Percentiles rank a stretch among this genome's conserved stretches.
Conservation (phyloP, 1,284 basidiomycete species). For the Coniferiporia weirii region DNA sequence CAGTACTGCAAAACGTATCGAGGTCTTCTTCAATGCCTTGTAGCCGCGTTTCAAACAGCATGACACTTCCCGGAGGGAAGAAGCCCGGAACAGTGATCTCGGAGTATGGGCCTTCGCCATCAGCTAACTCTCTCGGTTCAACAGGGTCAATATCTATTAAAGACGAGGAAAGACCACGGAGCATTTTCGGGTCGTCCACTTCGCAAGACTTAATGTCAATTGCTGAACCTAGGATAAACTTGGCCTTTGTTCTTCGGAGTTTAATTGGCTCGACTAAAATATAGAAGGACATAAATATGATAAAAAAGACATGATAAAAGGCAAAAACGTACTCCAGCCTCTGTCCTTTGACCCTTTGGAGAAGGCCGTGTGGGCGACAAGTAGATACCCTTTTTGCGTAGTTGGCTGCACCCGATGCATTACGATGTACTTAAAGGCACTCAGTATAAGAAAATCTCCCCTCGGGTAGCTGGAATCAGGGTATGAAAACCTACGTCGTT, state of each 20-base stretch:
- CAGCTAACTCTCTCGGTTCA: constrained; percentile 49
- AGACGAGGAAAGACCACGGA: constrained; percentile 71
- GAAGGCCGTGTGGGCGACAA: constrained; percentile 90
- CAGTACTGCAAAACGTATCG: constrained; percentile 65
- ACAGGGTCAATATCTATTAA: constrained; percentile 61
- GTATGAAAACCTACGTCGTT: constrained; percentile 62
- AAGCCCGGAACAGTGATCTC: constrained; percentile 79
- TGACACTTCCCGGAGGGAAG: constrained; percentile 89
- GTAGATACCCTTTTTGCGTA: constrained; percentile 88
- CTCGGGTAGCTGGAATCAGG: background rate
- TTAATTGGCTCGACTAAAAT: constrained; percentile 73
- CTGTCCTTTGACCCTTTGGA: constrained; percentile 72
- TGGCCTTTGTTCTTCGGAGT: constrained; percentile 72
- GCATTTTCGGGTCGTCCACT: constrained; percentile 48
- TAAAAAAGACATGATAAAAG: constrained; percentile 18
- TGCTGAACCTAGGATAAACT: constrained; percentile 75
- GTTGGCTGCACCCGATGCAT: constrained; percentile 85
- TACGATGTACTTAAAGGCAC: constrained; percentile 70
- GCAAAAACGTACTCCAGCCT: constrained; percentile 54
- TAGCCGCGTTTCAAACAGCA: constrained; percentile 84
- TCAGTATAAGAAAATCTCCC: background rate
- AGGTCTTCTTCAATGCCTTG: constrained; percentile 61
- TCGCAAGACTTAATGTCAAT: constrained; percentile 67
- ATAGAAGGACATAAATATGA: constrained; percentile 3
- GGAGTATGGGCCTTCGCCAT: constrained; percentile 64